phyloP scores from a whole-genome alignment of 495 filamentous ascomycete species.

The Xylaria intraflava region DNA sequence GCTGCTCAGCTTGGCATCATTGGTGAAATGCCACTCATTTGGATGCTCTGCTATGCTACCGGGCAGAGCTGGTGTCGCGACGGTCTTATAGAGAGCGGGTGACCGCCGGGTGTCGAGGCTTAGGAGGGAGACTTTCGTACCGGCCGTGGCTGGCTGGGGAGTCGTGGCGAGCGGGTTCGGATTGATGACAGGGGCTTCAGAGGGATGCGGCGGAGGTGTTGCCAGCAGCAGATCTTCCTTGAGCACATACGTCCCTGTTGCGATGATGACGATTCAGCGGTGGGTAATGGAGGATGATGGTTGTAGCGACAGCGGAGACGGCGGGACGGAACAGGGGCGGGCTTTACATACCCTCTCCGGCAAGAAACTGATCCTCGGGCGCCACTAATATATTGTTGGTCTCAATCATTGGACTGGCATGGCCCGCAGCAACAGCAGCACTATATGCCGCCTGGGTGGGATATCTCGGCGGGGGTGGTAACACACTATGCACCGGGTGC shows the following conservation, averaged over 20 bases:
- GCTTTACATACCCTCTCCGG: slow-evolving; percentile 70
- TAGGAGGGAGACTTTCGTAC: slow-evolving; percentile 78
- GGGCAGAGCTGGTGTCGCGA: slow-evolving; percentile 26
- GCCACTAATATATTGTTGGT: slow-evolving; percentile 82
- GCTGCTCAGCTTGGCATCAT: slow-evolving; percentile 45
- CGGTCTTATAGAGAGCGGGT: slow-evolving; percentile 46
- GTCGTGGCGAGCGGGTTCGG: slow-evolving; percentile 85
- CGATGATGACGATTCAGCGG: slow-evolving; percentile 13
- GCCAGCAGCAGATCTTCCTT: slow-evolving; percentile 87
- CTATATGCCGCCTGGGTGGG: slow-evolving; percentile 60
- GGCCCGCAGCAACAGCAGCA: slow-evolving; percentile 55
- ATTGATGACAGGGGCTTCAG: slow-evolving; percentile 77
- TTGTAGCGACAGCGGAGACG: not conserved
- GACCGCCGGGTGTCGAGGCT: slow-evolving; percentile 57
- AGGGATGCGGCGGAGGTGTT: slow-evolving; percentile 90
- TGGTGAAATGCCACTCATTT: slow-evolving; percentile 55
- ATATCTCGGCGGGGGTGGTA: slow-evolving; percentile 81
- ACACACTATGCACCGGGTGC: slow-evolving; percentile 47
- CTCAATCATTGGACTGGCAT: slow-evolving; percentile 69
- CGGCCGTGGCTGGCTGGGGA: slow-evolving; percentile 69
- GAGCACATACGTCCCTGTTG: slow-evolving; percentile 86
- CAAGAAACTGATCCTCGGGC: slow-evolving; percentile 75
- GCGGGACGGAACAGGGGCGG: not conserved
- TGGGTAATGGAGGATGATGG: not conserved
- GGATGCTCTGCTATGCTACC: slow-evolving; percentile 55